Evolutionary conservation across 495 filamentous ascomycete genomes (phyloP), one percentile per base, ranked within the genome.

Genomic region (Neurospora sp.): DNA sequence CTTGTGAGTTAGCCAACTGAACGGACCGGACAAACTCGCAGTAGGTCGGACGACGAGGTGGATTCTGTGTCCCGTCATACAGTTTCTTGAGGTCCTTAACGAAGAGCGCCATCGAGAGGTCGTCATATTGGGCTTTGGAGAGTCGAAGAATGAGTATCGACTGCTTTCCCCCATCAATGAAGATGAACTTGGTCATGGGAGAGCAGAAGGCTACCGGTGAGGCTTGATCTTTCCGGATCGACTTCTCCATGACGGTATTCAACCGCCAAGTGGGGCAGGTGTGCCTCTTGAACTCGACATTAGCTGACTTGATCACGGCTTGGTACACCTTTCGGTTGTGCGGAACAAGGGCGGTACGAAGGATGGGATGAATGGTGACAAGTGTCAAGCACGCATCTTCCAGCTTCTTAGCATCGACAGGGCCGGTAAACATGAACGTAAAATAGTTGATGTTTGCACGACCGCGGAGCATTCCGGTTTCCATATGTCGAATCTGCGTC

Each of bases 71-170:
- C 16, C 77, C 79, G 48, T 79, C 79, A 71, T 86, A 86, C 38
- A 85, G 79, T 41, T 74, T 77, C 73, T 83, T 80, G 11, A 86
- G 79, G 42, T 86, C 84, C 48, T 81, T 83, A 18, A 84, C 76
- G 14, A 86, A 72, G 4, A 84, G 70, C 6, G 80, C 82, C 39
- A 84, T 74, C 0, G 84, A 85, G 5, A 81, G 74, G 37, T 83
- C 81, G 62, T 85, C 84, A 69, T 85, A 86, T 54, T 86, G 84
- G 14, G 84, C 84, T 72, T 82, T 83, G 35, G 83, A 83, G 10
- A 86, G 77, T 62, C 84, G 78, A 71, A 86, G 74, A 3, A 85
- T 69, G 31, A 86, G 80, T 0, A 78, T 75, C n/a, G 84, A 85
- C 70, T 83, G 83, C 76, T 84, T 85, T 40, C 82, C 79, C 0